Percentiles rank a stretch among this genome's conserved stretches.
Evolutionary conservation across 148 eudicot genomes (phyloP).

Genomic region (Cornus florida): DNA sequence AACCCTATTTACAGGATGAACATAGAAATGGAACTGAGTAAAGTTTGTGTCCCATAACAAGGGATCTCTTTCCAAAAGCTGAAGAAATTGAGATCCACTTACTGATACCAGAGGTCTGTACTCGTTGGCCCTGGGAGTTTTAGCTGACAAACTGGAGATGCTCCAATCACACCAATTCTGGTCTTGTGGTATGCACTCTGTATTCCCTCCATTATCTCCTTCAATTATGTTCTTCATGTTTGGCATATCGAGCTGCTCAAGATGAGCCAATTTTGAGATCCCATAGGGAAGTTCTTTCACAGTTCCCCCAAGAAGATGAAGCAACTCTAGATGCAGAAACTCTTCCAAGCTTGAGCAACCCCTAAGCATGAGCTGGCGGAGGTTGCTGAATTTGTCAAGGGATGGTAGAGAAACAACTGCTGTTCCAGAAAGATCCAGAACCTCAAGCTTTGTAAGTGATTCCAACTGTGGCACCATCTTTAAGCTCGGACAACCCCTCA

Average conservation of each 20-base stretch:
- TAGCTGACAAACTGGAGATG: slow-evolving; percentile 21
- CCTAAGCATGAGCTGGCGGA: slow-evolving; percentile 18
- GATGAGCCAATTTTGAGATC: slow-evolving; percentile 22
- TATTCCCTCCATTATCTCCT: slow-evolving; percentile 2
- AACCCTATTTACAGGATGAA: slow-evolving; percentile 11
- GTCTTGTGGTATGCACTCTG: not conserved
- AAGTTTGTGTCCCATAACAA: slow-evolving; percentile 6
- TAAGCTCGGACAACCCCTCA: slow-evolving; percentile 20
- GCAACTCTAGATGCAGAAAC: not conserved
- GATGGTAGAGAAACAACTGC: slow-evolving; percentile 10
- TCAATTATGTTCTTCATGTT: not conserved
- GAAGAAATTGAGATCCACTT: slow-evolving; percentile 14
- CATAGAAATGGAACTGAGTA: slow-evolving; percentile 21
- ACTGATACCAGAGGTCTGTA: slow-evolving; percentile 8
- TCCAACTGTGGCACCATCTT: slow-evolving; percentile 14
- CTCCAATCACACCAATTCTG: slow-evolving; percentile 13
- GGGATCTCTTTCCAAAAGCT: slow-evolving; percentile 9
- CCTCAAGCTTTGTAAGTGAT: slow-evolving; percentile 22
- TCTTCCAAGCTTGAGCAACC: slow-evolving; percentile 17
- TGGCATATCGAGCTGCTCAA: slow-evolving; percentile 28
- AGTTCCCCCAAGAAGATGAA: not conserved
- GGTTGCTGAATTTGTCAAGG: slow-evolving; percentile 7
- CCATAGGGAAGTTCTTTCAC: slow-evolving; percentile 20
- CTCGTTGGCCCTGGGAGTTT: not conserved
- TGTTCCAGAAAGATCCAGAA: slow-evolving; percentile 35